phyloP scores from a whole-genome alignment of 2,329 filamentous ascomycete species.

The Pleoardoris graminearum region DNA sequence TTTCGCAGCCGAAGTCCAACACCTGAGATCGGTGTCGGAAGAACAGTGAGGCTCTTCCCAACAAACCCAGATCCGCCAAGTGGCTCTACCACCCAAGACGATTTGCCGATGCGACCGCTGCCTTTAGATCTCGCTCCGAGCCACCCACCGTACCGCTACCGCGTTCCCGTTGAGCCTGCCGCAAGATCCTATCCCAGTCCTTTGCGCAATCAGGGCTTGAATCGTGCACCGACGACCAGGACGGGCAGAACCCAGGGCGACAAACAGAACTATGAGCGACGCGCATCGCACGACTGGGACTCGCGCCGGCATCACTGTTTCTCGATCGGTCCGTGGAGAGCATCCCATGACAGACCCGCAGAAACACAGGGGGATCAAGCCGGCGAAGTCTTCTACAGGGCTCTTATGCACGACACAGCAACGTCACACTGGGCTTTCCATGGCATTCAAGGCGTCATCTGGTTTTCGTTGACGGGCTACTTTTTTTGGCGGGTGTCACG shows the following conservation, averaged over 20 bases:
- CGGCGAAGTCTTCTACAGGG: neutral
- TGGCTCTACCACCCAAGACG: neutral
- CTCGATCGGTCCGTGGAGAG: neutral
- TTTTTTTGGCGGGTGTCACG: neutral
- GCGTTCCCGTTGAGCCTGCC: neutral
- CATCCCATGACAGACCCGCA: neutral
- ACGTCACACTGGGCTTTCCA: neutral
- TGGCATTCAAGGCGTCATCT: neutral
- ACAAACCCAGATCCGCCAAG: slow-evolving; percentile 1
- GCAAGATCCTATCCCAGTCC: neutral
- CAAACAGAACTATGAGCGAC: neutral
- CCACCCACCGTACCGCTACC: neutral
- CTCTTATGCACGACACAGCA: neutral
- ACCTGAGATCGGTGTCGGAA: neutral
- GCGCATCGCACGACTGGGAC: neutral
- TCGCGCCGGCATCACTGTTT: neutral
- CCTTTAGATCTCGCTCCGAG: neutral
- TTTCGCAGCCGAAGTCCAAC: neutral
- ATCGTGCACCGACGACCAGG: neutral
- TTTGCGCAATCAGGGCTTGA: neutral
- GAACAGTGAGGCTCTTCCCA: neutral
- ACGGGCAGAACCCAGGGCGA: neutral
- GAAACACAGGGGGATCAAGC: neutral
- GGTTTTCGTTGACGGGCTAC: neutral
- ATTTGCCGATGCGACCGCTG: neutral